A percentile compares a stretch with the other conserved stretches of the same genome.
Evolutionary conservation across 164 flowering plant species (phyloP).

Genomic region (Vitis labrusca): DNA sequence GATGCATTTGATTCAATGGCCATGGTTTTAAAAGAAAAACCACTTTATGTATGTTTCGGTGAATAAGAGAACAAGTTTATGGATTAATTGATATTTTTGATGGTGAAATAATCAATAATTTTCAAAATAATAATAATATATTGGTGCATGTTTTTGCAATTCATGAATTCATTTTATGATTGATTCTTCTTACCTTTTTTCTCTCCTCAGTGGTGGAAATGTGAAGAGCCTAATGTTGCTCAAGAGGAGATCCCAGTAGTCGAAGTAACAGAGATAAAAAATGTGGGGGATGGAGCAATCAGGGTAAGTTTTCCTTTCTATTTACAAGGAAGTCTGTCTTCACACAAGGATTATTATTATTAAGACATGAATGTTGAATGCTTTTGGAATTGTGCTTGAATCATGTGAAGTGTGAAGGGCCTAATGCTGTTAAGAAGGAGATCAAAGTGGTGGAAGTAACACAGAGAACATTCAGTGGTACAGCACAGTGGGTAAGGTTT

Average conservation of each 20-base stretch:
- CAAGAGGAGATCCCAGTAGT: slow-evolving; percentile 3
- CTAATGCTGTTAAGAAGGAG: no score
- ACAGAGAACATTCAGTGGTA: no score
- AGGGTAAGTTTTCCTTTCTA: background rate
- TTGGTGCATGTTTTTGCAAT: no score
- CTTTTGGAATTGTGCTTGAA: no score
- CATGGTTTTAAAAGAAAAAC: background rate
- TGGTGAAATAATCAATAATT: no score
- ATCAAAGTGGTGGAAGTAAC: no score
- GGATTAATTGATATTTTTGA: background rate
- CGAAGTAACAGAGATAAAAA: slow-evolving; percentile 7
- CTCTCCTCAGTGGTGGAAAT: background rate
- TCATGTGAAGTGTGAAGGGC: no score
- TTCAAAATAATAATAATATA: no score
- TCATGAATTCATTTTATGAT: background rate
- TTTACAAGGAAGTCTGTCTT: background rate
- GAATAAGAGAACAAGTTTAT: background rate
- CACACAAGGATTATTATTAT: background rate
- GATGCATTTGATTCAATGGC: background rate
- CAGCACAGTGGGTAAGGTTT: no score
- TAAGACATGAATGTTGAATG: no score
- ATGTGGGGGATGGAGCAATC: background rate
- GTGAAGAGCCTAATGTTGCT: slow-evolving; percentile 1
- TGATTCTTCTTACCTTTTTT: no score
- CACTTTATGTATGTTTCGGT: background rate